Evolutionary conservation across 192 early-diverging fungal genomes (phyloP), one percentile per base, ranked within the genome.

Genomic region (Physocladia obscura): DNA sequence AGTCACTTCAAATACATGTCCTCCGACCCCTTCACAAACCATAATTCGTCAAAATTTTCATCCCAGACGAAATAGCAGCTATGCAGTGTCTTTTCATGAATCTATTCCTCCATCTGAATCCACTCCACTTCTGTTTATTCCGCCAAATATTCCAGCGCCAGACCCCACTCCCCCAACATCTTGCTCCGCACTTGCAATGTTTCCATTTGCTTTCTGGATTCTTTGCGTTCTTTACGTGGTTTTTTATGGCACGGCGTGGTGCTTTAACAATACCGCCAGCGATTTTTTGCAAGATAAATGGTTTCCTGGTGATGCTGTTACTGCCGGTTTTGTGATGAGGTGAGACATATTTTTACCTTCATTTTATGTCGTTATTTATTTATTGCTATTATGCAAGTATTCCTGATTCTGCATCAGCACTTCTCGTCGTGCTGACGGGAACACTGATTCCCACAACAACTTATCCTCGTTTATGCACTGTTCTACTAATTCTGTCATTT

Each of bases 401-500:
- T 50, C 89, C 89, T 26, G 89, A 90, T 69, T 73, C 86, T 3
- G 69, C 88, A 13, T 89, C 87, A 0, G 81, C 83, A 3, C 24
- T 90, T 29, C 77, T 90, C 0, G 84, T 88, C 0, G 84, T 87
- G 2, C 71, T 81, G 3, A 82, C 78, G 57, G 89, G 89, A 24
- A 8, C n/a, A 13, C n/a, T 44, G 8, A 44, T 44, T 44, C 40
- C 40, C 74, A 75, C 36, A 73, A 85, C 49, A 85, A 88, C 38
- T 67, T 79, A 76, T 22, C 81, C 81, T 51, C 86, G 86, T 19
- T 69, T 74, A 50, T 78, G 87, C 8, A 75, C 79, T 2, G 73
- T 77, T 40, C 74, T 84, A 4, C 77, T 90, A 5, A 64, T 86
- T 32, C 39, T 84, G 1, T 88, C 83, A 31, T 81, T 84, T 8